Conservation (phyloP, 2,329 filamentous ascomycete genomes). For the Pseudogymnoascus sp. region DNA sequence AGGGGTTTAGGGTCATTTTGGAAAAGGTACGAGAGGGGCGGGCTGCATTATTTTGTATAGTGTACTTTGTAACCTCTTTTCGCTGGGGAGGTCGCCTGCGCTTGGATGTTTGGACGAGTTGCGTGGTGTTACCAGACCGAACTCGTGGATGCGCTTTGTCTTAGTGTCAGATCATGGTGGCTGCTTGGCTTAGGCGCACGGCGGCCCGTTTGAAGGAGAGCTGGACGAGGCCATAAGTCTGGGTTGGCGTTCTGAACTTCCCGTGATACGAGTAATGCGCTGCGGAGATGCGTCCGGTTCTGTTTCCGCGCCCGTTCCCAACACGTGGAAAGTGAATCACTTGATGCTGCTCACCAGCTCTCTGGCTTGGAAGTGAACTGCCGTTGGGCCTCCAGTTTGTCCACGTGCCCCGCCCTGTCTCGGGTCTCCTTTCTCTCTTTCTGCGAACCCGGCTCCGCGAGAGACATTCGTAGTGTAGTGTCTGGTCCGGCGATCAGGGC, state of each 20-base stretch:
- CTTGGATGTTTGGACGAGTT: neutral
- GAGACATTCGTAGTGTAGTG: neutral
- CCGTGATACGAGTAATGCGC: neutral
- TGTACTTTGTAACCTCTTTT: neutral
- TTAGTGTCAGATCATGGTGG: neutral
- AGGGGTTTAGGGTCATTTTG: neutral
- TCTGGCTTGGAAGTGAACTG: neutral
- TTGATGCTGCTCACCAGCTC: neutral
- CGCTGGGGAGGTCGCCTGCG: neutral
- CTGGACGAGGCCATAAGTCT: neutral
- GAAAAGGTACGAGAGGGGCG: neutral
- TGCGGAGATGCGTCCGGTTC: neutral
- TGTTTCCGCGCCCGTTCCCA: neutral
- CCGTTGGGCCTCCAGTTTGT: neutral
- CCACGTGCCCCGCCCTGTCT: neutral
- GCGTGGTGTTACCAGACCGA: neutral
- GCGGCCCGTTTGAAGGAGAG: neutral
- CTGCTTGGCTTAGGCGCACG: neutral
- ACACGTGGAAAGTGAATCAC: neutral
- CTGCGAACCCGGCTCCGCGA: neutral
- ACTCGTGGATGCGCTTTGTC: neutral
- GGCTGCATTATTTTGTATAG: neutral
- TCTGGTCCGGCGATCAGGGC: neutral
- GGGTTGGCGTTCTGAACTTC: neutral
- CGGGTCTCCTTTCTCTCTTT: neutral